Base-by-base conservation (phyloP, 345 rosid genomes). In the Eucalyptus leucophloia region DNA sequence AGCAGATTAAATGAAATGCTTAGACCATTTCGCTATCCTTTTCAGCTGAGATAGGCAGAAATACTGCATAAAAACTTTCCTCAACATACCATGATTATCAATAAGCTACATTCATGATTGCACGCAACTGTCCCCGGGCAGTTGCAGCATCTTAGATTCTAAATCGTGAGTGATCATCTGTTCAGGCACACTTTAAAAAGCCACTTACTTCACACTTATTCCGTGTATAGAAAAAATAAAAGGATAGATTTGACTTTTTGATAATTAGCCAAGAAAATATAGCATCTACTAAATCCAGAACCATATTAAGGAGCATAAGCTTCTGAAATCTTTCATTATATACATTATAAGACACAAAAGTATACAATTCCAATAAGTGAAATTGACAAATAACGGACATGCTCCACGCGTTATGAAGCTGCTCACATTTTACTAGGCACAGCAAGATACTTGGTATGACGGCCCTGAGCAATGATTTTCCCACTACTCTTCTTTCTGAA, bases 401-500 rank as follows among this genome's bases (percentile, higher is more conserved):
- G 47, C 44, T 77, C 85, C 42, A 3, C 85, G 4, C 2, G 3
- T 40, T 40, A 11, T 77, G 28, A 77, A 77, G 47, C 85, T 24
- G 56, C 90, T 93, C 93, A 97, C 92, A 96, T 87, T 93, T 94
- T 96, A 89, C 94, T 91, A 88, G 93, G 30, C 30, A 91, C 50
- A 85, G 93, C 87, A 87, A 97, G 95, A 91, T 97, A 98, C 93
- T 96, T 97, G 50, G 99, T 97, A 90, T 98, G 99, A 37, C 98
- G 99, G 7, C 98, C 99, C 92, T 95, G 98, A 82, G 99, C 99
- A 18, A 96, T 92, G 54, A 96, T 89, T 92, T 96, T 98, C 86
- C 98, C 99, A 62, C 88, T 95, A 60, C 90, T 91, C 91, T 96
- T 97, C 96, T 97, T 97, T 94, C 97, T 94, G 24, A 97, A 49